Evolutionary conservation across 805 yeast species (phyloP).

Genomic region (Allodekkera sacchari): DNA sequence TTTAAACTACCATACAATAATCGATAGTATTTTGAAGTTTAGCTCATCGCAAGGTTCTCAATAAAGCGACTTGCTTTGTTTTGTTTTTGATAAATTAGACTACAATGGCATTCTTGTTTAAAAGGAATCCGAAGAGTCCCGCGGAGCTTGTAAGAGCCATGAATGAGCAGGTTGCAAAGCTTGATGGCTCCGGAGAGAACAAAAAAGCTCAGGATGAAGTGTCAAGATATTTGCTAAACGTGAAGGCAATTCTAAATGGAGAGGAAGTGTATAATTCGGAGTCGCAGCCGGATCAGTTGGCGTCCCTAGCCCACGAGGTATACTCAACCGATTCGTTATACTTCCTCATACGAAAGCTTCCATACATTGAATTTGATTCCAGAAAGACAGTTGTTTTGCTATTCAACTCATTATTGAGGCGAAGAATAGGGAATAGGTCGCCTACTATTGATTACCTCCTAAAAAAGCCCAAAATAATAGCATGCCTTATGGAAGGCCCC

Average conservation of each 20-base stretch:
- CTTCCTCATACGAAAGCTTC: slow-evolving; percentile 49
- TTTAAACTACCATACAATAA: no score
- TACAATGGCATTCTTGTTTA: slow-evolving; percentile 87
- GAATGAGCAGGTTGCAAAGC: slow-evolving; percentile 62
- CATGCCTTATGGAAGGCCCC: slow-evolving; percentile 58
- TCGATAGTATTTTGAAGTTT: no score
- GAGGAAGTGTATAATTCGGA: slow-evolving; percentile 30
- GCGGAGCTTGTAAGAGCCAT: slow-evolving; percentile 71
- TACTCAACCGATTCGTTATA: slow-evolving; percentile 63
- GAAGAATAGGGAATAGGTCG: slow-evolving; percentile 65
- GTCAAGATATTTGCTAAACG: slow-evolving; percentile 52
- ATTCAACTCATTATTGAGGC: slow-evolving; percentile 68
- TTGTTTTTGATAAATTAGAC: no score
- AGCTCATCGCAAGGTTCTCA: no score
- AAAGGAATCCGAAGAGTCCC: slow-evolving; percentile 85
- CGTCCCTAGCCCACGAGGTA: slow-evolving; percentile 71
- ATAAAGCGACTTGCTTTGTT: no score
- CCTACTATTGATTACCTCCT: slow-evolving; percentile 85
- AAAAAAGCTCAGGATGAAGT: slow-evolving; percentile 63
- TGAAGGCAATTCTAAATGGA: slow-evolving; percentile 46
- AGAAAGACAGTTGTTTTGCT: slow-evolving; percentile 72
- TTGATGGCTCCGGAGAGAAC: slow-evolving; percentile 37
- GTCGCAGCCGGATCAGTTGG: slow-evolving; percentile 64
- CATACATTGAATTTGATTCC: slow-evolving; percentile 78
- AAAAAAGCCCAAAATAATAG: slow-evolving; percentile 56